Evolutionary conservation across 1,284 basidiomycete genomes (phyloP), one percentile per base, ranked within the genome.

Genomic region (Microbotryum saponariae): DNA sequence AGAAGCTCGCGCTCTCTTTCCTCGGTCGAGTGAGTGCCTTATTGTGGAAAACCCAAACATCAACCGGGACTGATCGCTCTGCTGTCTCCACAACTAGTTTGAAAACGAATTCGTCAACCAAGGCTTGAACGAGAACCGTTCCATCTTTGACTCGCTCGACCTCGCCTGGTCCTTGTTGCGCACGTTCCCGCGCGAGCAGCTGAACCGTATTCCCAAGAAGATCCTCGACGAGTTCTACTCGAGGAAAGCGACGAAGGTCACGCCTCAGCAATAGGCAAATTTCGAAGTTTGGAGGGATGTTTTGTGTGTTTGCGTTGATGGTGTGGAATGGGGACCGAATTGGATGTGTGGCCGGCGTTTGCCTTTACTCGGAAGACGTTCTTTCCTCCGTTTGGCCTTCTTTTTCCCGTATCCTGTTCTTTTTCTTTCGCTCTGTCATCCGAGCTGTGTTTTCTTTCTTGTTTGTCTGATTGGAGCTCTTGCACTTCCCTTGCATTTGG

Each of bases 141-240:
- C 91, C 58, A 90, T 99, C 79, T 97, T 97, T 76, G 94, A 98
- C 72, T 94, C 91, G 60, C 83, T 99, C 60, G 96, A 99, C 78
- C 82, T 98, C 59, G 96, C 92, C 23, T 99, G 96, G 96, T 88
- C 88, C 42, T 79, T 99, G 62, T 82, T 99, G 70, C 87, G 96
- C 70, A 96, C 96, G 77, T 97, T 98, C 88, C 96, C 96, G 71
- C 94, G 96, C 79, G 94, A 67, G 74, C 67, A 61, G 51, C 56
- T 62, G 29, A 60, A 60, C 47, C 57, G 65, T 51, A 69, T 69
- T 54, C 65, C 59, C 37, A 56, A 62, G 48, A 70, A 88, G 82
- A 89, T 91, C 74, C 86, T 91, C 72, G 82, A 82, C 62, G 88
- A 91, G 78, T 91, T 85, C 75, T 91, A 91, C 73, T 85, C 82